Base-by-base conservation (phyloP, 2,329 filamentous ascomycete genomes). In the Westerdykella aurantiaca region DNA sequence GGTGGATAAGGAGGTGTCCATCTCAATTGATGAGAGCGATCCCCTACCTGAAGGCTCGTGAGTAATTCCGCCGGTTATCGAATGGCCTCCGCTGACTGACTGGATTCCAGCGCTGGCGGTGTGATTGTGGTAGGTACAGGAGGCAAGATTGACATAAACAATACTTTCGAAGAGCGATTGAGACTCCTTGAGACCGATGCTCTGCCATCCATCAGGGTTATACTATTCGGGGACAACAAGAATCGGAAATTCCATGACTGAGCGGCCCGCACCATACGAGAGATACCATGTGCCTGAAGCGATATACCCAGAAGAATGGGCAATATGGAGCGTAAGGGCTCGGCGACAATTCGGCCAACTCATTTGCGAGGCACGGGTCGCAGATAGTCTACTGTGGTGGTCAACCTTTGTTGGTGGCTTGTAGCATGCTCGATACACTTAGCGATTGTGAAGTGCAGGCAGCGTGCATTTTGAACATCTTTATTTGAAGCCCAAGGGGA, bases 141-240 rank as follows among this genome's bases (percentile, higher is more conserved):
- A 53, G 93, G 93, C 67, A 96, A 91, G 78, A 97, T 98, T 67
- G 89, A 95, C 61, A 91, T 98, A 70, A 90, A 96, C 80, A 97
- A 98, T 76, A 97, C 93, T 43, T 86, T 97, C 57, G 93, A 97
- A 67, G 86, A 95, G 66, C 83, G 93, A 55, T 76, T 98, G 69
- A 80, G 79, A 61, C 77, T 97, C 48, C 81, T 97, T 53, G 85
- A 95, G 72, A 83, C 84, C 45, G 86, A 86, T 55, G 86, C 88
- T 41, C 80, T 96, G 46, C 93, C 93, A 12, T 82, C 82, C 37
- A 83, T 98, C 61, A 81, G 93, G 63, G 80, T 86, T 68, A 85
- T 85, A 13, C 77, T 98, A 47, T 98, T 98, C 63, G 93, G 93
- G 48, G 84, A 88, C 74, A 98, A 98, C 75, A 78, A 82, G 59